Evolutionary conservation across 805 yeast genomes (phyloP), one percentile per base, ranked within the genome.

Genomic region (Candida sithepensis): DNA sequence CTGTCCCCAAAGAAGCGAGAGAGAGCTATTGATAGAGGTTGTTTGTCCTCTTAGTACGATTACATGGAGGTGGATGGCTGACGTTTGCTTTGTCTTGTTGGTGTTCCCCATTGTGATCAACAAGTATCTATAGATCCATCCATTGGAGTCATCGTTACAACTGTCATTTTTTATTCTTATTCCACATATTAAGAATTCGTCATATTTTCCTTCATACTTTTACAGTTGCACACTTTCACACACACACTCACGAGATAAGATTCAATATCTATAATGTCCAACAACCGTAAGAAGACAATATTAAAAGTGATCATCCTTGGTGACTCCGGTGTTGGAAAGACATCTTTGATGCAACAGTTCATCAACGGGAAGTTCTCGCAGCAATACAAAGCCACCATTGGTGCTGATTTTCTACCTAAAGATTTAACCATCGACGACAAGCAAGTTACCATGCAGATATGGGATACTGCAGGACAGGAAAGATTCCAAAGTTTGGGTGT

Each of bases 391-490:
- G 97, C 98, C 24, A 92, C 99, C 14, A 92, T 92, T 56, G 99
- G 99, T 9, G 98, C 98, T 2, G 98, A 94, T 66, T 92, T 92
- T 65, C 76, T 90, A 53, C 92, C 97, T 34, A 92, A 91, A 67
- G 98, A 92, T 60, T 80, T 92, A 50, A 72, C 77, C 23, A 79
- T 94, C 49, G 98, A 94, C 65, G 94, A 85, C 66, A 85, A 85
- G 59, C 78, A 79, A 54, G 90, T 85, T 8, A 82, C 88, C 20
- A 75, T 85, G 76, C 92, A 87, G 69, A 85, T 94, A 46, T 92
- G 99, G 99, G 99, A 92, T 64, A 92, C 99, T 39, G 98, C 98
- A 7, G 99, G 99, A 33, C 99, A 92, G 72, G 99, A 92, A 69
- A 78, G 99, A 60, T 92, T 92, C 76, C 98, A 94, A 70, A 85